Conservation (phyloP, 1,284 basidiomycete genomes). For the Ceratobasidium sp. region DNA sequence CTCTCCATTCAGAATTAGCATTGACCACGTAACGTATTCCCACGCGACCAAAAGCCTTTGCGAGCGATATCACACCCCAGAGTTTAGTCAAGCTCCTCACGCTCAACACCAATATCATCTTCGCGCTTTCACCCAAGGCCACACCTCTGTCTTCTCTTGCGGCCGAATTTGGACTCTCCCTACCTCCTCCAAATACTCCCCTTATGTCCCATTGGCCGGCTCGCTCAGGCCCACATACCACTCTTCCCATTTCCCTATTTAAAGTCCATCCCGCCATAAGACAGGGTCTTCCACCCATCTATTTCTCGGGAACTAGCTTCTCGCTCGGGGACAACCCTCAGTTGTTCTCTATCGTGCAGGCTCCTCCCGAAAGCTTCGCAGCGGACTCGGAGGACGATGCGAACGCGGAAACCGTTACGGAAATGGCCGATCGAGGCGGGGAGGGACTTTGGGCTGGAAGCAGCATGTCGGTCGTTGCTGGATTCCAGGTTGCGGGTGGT, state of each 20-base stretch:
- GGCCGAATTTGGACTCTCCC: constrained; percentile 80
- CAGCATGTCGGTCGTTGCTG: constrained; percentile 82
- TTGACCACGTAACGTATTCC: neutral
- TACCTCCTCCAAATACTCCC: constrained; percentile 79
- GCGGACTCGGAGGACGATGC: constrained; percentile 68
- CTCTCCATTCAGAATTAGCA: neutral
- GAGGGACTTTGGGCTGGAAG: constrained; percentile 86
- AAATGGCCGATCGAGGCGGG: constrained; percentile 76
- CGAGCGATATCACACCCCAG: constrained; percentile 87
- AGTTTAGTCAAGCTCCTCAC: constrained; percentile 80
- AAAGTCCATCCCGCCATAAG: constrained; percentile 64
- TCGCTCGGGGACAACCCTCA: constrained; percentile 84
- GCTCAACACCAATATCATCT: constrained; percentile 84
- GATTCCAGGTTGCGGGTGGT: constrained; percentile 88
- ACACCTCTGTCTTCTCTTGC: constrained; percentile 79
- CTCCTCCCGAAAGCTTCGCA: constrained; percentile 81
- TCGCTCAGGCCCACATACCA: constrained; percentile 69
- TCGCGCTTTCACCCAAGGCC: constrained; percentile 82
- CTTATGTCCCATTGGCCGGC: constrained; percentile 82
- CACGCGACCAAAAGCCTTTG: constrained; percentile 67
- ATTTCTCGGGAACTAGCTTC: constrained; percentile 85
- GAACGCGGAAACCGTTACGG: constrained; percentile 70
- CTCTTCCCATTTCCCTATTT: constrained; percentile 64
- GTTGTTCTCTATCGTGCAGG: constrained; percentile 84
- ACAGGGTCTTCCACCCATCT: constrained; percentile 67